These are phyloP conservation scores for Eimeria zaria DNA, from an alignment of 169 alveolate species.

Conservation along the genomic window DNA sequence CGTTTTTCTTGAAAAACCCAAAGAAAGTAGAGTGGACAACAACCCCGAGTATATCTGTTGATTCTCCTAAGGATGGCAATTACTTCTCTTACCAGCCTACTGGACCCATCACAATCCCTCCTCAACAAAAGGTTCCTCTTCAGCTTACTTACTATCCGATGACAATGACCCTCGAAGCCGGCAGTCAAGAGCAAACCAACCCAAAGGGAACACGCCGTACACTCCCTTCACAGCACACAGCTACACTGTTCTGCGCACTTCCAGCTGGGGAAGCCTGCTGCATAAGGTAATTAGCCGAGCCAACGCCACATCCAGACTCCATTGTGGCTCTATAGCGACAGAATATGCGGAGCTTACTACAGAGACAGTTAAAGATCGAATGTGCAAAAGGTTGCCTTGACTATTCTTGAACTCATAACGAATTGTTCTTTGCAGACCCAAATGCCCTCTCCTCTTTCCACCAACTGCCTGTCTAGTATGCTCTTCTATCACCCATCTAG, in stretches of 20 bases:
- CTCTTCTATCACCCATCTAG: not conserved
- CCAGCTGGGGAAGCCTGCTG: slow-evolving; percentile 80
- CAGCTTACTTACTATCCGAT: slow-evolving; percentile 84
- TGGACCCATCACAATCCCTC: slow-evolving; percentile 84
- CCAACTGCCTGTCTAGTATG: not conserved
- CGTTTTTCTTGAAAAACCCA: slow-evolving; percentile 67
- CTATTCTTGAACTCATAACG: not conserved
- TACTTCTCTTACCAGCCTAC: slow-evolving; percentile 82
- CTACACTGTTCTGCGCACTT: slow-evolving; percentile 67
- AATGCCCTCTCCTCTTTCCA: not conserved
- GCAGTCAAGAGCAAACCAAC: slow-evolving; percentile 2
- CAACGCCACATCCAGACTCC: not conserved
- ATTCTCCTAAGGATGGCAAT: slow-evolving; percentile 63
- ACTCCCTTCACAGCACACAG: slow-evolving; percentile 78
- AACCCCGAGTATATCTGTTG: slow-evolving; percentile 59
- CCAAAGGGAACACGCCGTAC: slow-evolving; percentile 44
- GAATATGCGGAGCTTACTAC: not conserved
- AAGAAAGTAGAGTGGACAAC: slow-evolving; percentile 70
- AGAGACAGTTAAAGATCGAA: not conserved
- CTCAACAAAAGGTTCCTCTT: slow-evolving; percentile 72
- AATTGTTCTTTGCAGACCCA: not conserved
- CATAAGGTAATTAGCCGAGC: slow-evolving; percentile 1
- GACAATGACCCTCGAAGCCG: slow-evolving; percentile 82
- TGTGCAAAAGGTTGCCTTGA: not conserved
- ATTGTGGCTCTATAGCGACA: not conserved